Conservation (phyloP, 169 alveolate species). For the Plasmodium fragile region DNA sequence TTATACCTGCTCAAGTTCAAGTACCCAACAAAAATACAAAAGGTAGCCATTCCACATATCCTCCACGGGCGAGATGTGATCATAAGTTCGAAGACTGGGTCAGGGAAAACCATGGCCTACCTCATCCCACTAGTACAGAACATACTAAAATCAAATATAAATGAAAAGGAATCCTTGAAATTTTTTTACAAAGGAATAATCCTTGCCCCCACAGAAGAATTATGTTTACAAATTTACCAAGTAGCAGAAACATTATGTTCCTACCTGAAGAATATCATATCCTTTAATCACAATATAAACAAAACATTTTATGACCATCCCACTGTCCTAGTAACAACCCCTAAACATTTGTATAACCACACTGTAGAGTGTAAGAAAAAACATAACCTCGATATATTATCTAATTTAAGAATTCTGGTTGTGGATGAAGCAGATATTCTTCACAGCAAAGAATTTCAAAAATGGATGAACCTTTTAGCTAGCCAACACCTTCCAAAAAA, state of each 20-base stretch:
- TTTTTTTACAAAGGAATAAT: constrained; percentile 77
- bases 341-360: constrained; percentile 38
- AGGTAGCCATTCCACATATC: constrained; percentile 77
- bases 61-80: constrained; percentile 84
- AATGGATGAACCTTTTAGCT: constrained; percentile 53
- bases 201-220: constrained; percentile 83
- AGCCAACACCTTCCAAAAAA: constrained; percentile 38
- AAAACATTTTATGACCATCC: constrained; percentile 69
- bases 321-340: constrained; percentile 80
- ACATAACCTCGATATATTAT: constrained; percentile 53
- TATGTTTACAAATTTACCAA: constrained; percentile 77
- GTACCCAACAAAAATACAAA: constrained; percentile 64
- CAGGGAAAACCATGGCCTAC: constrained; percentile 87
- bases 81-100: constrained; percentile 84
- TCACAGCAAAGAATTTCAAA: constrained; percentile 80
- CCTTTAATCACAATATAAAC: constrained; percentile 68
- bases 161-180: constrained; percentile 48
- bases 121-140: constrained; percentile 78
- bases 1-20: constrained; percentile 18
- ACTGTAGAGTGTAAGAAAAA: constrained; percentile 60
- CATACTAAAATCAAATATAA: constrained; percentile 39
- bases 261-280: constrained; percentile 53
- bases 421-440: constrained; percentile 86
- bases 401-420: constrained; percentile 73
- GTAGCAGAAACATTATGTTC: constrained; percentile 61